Base-by-base conservation (phyloP, 108 stramenopile genomes). In the Fragilaria radians region DNA sequence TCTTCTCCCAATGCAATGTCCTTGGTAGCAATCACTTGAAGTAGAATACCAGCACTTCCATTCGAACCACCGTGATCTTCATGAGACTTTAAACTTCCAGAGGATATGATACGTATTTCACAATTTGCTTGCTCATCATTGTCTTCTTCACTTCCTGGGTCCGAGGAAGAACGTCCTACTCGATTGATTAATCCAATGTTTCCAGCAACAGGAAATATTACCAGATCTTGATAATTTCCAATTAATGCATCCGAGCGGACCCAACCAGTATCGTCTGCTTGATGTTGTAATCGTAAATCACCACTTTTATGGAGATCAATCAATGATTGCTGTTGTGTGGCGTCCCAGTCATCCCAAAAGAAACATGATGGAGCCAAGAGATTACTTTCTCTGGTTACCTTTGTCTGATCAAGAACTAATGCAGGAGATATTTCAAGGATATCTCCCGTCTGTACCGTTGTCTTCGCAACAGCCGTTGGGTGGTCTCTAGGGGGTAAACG, bases 21-120 rank as follows among this genome's bases (percentile, higher is more conserved):
- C 46, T 48, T 24, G 0, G 71, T 77, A 14, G 76, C 76, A 2
- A 72, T 26, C 7, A 77, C 29, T 48, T 72, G 57, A 28, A 77
- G 46, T 79, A 72, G 50, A 69, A 52, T 28, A 54, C 33, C 59
- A 77, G 57, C n/a, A 53, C 63, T 49, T 70, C 63, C 48, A 62
- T 55, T 48, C 63, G 50, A 7, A 65, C 21, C 26, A 68, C 32
- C 7, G 14, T 21, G 7, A 26, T 29, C 1, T 33, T 14, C 2
- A 19, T 28, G 48, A 4, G 32, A 32, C 21, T 21, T 50, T 19
- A 50, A 5, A 50, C 14, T 17, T 50, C 21, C 28, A 1, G 55
- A 57, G 19, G 55, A 31, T 22, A 4, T n/a, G 17, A 57, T 57
- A 3, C 4, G 2, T 36, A 57, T 19, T n/a, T 36, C 25, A 7